Base-by-base conservation (phyloP, 2,329 filamentous ascomycete species). In the Coniochaeta prunicola region DNA sequence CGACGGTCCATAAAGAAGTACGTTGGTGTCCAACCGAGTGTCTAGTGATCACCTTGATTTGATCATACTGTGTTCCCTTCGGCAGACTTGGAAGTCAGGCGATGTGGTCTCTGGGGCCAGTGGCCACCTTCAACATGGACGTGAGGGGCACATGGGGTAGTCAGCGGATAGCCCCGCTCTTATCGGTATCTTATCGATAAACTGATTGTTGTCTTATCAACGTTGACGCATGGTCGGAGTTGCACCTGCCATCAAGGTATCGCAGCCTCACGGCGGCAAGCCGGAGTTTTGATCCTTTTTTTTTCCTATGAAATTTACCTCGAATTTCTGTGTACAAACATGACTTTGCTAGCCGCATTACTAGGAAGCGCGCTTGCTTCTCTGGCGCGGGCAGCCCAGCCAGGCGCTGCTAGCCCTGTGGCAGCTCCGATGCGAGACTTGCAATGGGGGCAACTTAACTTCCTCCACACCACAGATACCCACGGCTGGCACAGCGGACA, bases 401-500 rank as follows among this genome's bases (percentile, higher is more conserved):
- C 93, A 10, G 86, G 84, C 59, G 91, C 93, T 57, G 87, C 87
- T n/a, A 75, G 82, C 42, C 91, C 94, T 8, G 81, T 93, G 60
- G 81, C 85, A 59, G 91, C 89, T 58, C 92, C 92, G 53, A 84
- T 97, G 74, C 87, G 93, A 67, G 83, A 91, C 65, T 80, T 99
- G 58, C 83, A 86, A 66, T 97, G 92, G 91, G 92, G 90, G n/a
- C 88, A 96, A 71, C 81, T 97, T 68, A 97, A 97, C 79, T 96
- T 96, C 72, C 76, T 99, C n/a, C 92, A 96, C 69, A 97, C 94
- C 0, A 97, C 94, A 42, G 90, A 97, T 71, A 94, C 90, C 4
- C 94, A 97, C 75, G 93, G 94, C 67, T 99, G 94, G 94, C 87
- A 96, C 69, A 91, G 86, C 10, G 94, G 94, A 1, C 94, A 99